These are phyloP conservation scores for Aspergillus novofumigatus DNA, from an alignment of 2,329 filamentous ascomycete genomes.

Conservation along the genomic window DNA sequence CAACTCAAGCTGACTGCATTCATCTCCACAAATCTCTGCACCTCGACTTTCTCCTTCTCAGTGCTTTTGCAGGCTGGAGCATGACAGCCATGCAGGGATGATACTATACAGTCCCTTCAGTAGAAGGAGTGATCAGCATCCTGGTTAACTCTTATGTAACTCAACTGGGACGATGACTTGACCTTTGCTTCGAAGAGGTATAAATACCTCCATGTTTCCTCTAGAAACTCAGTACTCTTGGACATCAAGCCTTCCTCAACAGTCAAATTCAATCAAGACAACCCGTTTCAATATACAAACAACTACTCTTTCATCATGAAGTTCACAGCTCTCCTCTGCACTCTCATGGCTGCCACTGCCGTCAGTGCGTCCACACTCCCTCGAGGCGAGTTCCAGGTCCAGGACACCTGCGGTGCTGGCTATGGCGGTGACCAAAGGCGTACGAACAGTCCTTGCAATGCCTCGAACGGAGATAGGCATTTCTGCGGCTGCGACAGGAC, in stretches of 20 bases:
- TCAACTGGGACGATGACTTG: background rate
- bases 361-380: background rate
- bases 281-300: background rate
- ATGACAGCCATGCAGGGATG: background rate
- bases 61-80: background rate
- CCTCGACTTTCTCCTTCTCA: background rate
- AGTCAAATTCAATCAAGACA: background rate
- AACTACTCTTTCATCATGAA: background rate
- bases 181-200: background rate
- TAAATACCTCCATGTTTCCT: background rate
- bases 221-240: background rate
- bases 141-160: background rate
- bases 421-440: conserved; percentile 8
- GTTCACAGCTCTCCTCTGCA: background rate
- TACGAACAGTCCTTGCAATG: conserved; percentile 8
- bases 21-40: background rate
- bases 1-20: background rate
- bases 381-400: background rate
- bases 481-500: conserved; percentile 13
- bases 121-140: background rate
- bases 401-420: conserved; percentile 7
- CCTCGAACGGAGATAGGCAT: conserved; percentile 9
- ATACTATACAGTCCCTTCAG: background rate
- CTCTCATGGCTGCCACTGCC: background rate
- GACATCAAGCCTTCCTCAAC: background rate